Evolutionary conservation across 495 filamentous ascomycete species (phyloP), one percentile per base, ranked within the genome.

Genomic region (Neurospora intermedia): DNA sequence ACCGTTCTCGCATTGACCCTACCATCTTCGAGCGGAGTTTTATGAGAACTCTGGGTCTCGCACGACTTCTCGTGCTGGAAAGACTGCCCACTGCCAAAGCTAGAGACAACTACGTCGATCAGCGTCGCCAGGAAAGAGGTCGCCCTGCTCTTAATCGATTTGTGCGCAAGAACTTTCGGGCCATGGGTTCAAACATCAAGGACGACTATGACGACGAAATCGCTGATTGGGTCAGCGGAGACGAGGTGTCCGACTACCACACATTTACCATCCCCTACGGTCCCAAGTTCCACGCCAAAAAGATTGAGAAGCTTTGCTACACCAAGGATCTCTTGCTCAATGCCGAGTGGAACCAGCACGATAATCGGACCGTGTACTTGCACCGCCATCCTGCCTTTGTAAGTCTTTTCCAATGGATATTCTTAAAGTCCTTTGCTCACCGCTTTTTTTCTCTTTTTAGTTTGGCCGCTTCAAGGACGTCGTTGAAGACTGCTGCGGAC

Each of bases 1-100:
- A 94, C 71, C 87, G 93, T 27, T 86, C 87, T 4, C 87, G 86
- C 11, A 84, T 96, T 69, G 93, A 96, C 76, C 93, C 93, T 10
- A 93, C 92, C 4, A 94, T 96, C 71, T 96, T 91, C 73, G 93
- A 96, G 78, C 82, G 93, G 69, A 92, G 89, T 70, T 95, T 94
- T 72, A 83, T 85, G 31, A 82, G 91, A 15, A 93, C 90, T 0
- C 85, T 91, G 59, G 93, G 93, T 1, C 86, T 96, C n/a, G 93
- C 93, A 4, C 84, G 92, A 46, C 85, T 96, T 2, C 84, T 96
- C 18, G 89, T 96, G n/a, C 81, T 95, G 0, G 93, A 96, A 77
- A 88, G 89, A 39, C 84, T 96, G 1, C 93, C 93, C 0, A 90
- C 87, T 4, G 79, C 86, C 2, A 78, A 77, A 13, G 89, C 92